Conservation (phyloP, 2,329 filamentous ascomycete genomes). For the Venturia effusa region DNA sequence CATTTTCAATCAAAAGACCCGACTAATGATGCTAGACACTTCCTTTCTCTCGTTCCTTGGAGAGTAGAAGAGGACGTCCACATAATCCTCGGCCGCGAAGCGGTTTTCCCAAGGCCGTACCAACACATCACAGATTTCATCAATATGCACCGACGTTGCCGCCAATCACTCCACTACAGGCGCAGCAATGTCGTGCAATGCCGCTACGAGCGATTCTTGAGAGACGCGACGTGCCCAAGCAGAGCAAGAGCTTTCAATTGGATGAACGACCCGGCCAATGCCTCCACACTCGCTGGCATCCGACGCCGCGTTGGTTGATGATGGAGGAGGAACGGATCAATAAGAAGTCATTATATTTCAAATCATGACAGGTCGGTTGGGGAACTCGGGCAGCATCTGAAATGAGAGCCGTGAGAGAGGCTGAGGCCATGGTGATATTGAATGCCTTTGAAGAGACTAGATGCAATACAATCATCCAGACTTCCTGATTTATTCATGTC, state of each 20-base stretch:
- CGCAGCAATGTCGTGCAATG: neutral
- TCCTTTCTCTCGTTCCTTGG: neutral
- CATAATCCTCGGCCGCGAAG: neutral
- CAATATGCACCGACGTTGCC: neutral
- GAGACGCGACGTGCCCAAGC: neutral
- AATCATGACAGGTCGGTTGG: neutral
- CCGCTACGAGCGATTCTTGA: neutral
- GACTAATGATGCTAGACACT: neutral
- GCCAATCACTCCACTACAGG: neutral
- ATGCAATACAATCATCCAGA: neutral
- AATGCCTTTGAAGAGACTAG: neutral
- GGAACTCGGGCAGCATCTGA: neutral
- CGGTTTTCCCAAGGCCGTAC: neutral
- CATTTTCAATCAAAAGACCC: neutral
- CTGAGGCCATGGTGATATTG: neutral
- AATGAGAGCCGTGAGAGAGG: neutral
- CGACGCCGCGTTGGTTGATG: neutral
- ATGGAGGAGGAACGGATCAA: neutral
- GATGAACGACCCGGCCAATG: neutral
- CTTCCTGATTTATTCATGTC: neutral
- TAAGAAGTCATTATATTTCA: neutral
- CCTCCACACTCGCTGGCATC: neutral
- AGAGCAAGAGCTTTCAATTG: neutral
- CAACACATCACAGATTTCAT: neutral
- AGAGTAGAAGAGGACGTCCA: neutral